phyloP scores from a whole-genome alignment of 352 stramenopile genomes.

The Globisporangium irregulare region DNA sequence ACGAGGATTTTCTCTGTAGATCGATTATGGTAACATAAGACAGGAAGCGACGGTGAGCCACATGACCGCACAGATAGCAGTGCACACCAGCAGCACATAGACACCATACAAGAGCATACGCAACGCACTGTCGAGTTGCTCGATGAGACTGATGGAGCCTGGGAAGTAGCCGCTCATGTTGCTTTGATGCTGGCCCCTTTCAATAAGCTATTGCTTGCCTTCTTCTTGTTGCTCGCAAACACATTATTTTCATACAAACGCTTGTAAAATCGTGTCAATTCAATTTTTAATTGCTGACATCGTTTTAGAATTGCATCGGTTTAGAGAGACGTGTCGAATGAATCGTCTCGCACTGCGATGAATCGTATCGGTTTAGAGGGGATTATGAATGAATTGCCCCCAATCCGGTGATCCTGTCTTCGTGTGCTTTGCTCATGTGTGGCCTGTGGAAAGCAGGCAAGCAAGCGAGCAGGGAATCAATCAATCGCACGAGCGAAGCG shows the following conservation, averaged over 20 bases:
- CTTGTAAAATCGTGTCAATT: conserved; percentile 10
- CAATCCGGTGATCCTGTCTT: conserved; percentile 14
- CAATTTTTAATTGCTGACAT: conserved; percentile 7
- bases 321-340: conserved; percentile 5
- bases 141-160: conserved; percentile 79
- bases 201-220: neutral
- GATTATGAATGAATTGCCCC: conserved; percentile 20
- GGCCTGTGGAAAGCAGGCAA: conserved; percentile 24
- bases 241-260: neutral
- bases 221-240: conserved; percentile 7
- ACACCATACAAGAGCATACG: neutral
- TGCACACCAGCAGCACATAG: neutral
- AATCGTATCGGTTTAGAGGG: conserved; percentile 4
- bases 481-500: conserved; percentile 15
- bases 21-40: neutral
- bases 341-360: conserved; percentile 13
- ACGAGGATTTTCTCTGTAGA: conserved; percentile 84
- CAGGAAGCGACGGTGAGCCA: neutral
- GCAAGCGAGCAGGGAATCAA: conserved; percentile 20
- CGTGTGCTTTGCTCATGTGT: neutral
- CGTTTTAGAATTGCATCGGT: conserved; percentile 2
- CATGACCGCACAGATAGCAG: neutral
- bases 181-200: neutral
- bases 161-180: conserved; percentile 75
- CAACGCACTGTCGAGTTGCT: conserved; percentile 81